These are phyloP conservation scores for Podospora fimiseda DNA, from an alignment of 495 filamentous ascomycete species.

Conservation along the genomic window DNA sequence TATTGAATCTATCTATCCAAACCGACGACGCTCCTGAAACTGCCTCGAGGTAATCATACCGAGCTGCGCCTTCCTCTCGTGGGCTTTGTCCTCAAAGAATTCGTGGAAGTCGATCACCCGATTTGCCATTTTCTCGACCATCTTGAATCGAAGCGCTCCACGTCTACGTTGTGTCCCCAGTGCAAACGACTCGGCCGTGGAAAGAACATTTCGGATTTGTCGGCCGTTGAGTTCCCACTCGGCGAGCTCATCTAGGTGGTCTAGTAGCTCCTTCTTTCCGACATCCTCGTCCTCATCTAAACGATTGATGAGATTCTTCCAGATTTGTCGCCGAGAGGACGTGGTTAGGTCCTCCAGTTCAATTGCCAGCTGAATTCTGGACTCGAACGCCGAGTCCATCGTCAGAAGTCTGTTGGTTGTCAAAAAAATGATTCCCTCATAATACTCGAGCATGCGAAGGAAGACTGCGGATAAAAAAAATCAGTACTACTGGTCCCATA, in stretches of 20 bases:
- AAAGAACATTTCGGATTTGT: not conserved
- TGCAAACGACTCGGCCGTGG: not conserved
- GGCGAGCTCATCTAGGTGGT: not conserved
- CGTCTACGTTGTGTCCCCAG: conserved; percentile 1
- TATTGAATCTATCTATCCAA: too few species aligned
- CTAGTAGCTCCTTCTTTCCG: not conserved
- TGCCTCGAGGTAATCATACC: conserved; percentile 3
- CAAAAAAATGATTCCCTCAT: conserved; percentile 45
- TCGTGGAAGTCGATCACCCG: conserved; percentile 1
- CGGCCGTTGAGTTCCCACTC: not conserved
- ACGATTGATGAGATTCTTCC: not conserved
- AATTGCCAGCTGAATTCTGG: conserved; percentile 38
- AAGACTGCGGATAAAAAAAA: conserved; percentile 40
- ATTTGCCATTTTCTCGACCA: conserved; percentile 6
- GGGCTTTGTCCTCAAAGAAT: conserved; percentile 3
- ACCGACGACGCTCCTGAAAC: conserved; percentile 2
- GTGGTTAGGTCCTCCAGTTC: not conserved
- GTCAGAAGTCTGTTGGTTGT: conserved; percentile 46
- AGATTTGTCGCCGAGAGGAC: not conserved
- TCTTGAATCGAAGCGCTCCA: conserved; percentile 2
- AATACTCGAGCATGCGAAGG: conserved; percentile 48
- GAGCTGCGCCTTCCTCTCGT: conserved; percentile 3
- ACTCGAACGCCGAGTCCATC: conserved; percentile 48
- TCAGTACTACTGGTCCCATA: too few species aligned
- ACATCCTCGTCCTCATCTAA: not conserved